A percentile compares a stretch with the other conserved stretches of the same genome.
Conservation (phyloP, 2,329 filamentous ascomycete genomes). For the Aspergillus versicolor region DNA sequence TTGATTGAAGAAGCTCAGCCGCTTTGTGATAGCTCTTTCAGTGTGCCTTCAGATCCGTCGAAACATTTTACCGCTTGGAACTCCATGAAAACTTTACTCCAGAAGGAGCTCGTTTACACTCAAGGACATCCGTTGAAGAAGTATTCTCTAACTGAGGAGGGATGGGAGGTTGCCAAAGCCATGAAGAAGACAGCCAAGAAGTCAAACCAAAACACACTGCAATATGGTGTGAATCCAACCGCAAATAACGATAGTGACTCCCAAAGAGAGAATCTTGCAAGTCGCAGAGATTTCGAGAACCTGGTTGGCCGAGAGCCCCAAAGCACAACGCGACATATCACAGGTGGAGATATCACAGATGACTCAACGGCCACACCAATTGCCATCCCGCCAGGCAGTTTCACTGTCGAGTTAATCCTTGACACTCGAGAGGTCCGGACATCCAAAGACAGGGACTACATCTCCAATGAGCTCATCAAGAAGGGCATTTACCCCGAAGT, state of each 20-base stretch:
- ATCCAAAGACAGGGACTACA: constrained; percentile 72
- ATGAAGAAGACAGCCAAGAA: constrained; percentile 54
- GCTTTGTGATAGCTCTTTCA: constrained; percentile 72
- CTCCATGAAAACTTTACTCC: constrained; percentile 72
- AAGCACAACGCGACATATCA: background rate
- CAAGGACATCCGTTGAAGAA: constrained; percentile 66
- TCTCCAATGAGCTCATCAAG: constrained; percentile 68
- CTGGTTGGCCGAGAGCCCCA: background rate
- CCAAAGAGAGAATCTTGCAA: background rate
- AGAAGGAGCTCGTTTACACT: constrained; percentile 73
- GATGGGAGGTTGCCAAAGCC: constrained; percentile 69
- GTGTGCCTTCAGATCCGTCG: constrained; percentile 63
- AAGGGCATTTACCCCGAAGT: constrained; percentile 66
- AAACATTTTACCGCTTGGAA: constrained; percentile 80
- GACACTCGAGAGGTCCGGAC: constrained; percentile 74
- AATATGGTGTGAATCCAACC: constrained; percentile 10
- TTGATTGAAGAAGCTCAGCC: constrained; percentile 69
- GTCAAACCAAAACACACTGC: constrained; percentile 16
- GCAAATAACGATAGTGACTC: background rate
- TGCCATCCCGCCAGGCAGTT: constrained; percentile 61
- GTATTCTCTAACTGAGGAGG: constrained; percentile 73
- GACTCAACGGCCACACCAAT: constrained; percentile 56
- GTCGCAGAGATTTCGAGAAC: background rate
- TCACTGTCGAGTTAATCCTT: constrained; percentile 70
- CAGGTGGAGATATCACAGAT: constrained; percentile 6